Base-by-base conservation (phyloP, 768 basidiomycete genomes). In the Termitomyces sp. region DNA sequence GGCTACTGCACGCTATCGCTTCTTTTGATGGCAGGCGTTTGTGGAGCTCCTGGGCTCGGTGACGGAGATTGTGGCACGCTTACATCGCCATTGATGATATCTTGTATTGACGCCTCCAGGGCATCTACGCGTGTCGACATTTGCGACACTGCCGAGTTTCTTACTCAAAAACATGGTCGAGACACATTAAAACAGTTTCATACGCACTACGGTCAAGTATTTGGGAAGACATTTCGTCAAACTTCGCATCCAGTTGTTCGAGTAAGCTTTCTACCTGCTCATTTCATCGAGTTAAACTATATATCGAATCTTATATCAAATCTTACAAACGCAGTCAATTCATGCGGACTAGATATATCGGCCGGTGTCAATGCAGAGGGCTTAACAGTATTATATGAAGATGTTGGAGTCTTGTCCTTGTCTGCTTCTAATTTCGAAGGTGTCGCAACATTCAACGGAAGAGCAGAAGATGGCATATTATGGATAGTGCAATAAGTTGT, bases 111-210 rank as follows among this genome's bases (percentile, higher is more conserved):
- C 17, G 84, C 84, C 66, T 97, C 94, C 30, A 97, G 76, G 17
- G 89, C 82, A 64, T 97, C 93, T 21, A 97, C 93, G 43, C 94
- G 82, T 38, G 82, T 80, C 1, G 93, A 95, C 94, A 96, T 97
- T 63, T 93, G 88, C 53, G 74, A 82, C 94, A 97, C 94, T 96
- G 65, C 35, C 21, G 11, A 49, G 52, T 24, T 35, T 24, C 24
- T 50, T 28, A n/a, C 35, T 52, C 22, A 56, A 54, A 40, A 59
- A 51, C 9, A 43, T 15, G n/a, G 51, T 52, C 48, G 51, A 60
- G 61, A 32, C 40, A 22, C 30, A 43, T 21, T 22, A 52, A 51
- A 60, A 11, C 47, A 44, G 53, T 40, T 53, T 42, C 46, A 78
- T 40, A 46, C 87, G 62, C 65, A 92, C 89, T 91, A 63, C 87